A percentile compares a stretch with the other conserved stretches of the same genome.
phyloP scores from a whole-genome alignment of 495 filamentous ascomycete species.

The Penicillium egyptiacum region DNA sequence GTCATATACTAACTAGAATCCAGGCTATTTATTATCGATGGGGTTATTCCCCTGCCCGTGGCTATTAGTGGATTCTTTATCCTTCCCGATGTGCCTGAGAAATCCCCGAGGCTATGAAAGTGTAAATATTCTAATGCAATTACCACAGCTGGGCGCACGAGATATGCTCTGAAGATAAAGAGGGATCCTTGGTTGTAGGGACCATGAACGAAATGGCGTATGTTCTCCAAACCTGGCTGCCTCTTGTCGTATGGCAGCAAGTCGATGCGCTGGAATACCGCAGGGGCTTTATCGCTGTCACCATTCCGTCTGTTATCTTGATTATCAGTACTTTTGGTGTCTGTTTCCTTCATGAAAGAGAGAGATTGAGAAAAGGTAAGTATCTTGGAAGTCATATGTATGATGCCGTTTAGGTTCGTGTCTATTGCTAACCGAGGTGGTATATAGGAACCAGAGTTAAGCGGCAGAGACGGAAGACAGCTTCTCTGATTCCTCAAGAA shows the following conservation, averaged over 20 bases:
- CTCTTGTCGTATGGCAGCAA: slow-evolving; percentile 52
- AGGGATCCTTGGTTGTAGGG: slow-evolving; percentile 49
- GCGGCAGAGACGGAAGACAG: background rate
- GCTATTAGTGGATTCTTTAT: slow-evolving; percentile 58
- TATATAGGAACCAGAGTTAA: background rate
- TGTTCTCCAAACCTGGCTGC: slow-evolving; percentile 51
- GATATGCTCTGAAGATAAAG: slow-evolving; percentile 52
- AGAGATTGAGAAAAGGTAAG: slow-evolving; percentile 32
- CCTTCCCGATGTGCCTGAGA: slow-evolving; percentile 59
- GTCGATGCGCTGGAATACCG: slow-evolving; percentile 49
- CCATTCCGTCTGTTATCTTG: slow-evolving; percentile 34
- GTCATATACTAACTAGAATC: background rate
- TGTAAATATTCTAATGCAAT: background rate
- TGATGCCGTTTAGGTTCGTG: background rate
- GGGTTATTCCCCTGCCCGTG: slow-evolving; percentile 47
- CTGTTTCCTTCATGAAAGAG: slow-evolving; percentile 40
- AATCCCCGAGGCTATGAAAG: background rate
- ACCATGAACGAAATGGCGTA: slow-evolving; percentile 54
- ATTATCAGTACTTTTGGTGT: slow-evolving; percentile 31
- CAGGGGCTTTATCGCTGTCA: slow-evolving; percentile 49
- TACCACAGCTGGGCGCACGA: slow-evolving; percentile 48
- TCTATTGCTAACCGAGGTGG: background rate
- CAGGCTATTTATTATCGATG: slow-evolving; percentile 47
- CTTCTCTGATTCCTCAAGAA: background rate
- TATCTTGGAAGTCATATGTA: background rate